These are phyloP conservation scores for Hylodesmum podocarpum DNA, from an alignment of 306 rosid genomes.

Conservation along the genomic window DNA sequence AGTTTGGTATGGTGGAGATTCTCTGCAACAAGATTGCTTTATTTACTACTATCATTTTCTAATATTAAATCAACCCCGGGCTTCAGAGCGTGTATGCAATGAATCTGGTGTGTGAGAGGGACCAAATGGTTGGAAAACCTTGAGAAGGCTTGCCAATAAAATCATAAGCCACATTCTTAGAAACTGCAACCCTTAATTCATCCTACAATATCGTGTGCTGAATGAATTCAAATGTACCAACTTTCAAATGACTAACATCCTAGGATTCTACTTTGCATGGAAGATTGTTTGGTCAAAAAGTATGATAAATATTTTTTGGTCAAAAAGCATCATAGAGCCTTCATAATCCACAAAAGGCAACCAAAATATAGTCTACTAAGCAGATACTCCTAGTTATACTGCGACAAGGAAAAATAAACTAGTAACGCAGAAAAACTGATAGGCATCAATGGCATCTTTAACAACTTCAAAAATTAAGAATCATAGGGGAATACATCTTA, in stretches of 20 bases:
- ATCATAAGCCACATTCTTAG: neutral
- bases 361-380: neutral
- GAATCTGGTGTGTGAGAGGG: neutral
- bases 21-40: neutral
- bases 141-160: neutral
- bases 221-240: neutral
- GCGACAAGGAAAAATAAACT: neutral
- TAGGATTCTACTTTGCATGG: neutral
- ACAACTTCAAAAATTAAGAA: neutral
- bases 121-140: neutral
- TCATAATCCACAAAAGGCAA: neutral
- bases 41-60: neutral
- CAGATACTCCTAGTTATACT: neutral
- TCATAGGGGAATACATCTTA: neutral
- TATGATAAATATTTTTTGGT: neutral
- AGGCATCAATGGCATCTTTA: neutral
- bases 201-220: neutral
- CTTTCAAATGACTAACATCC: neutral
- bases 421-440: neutral
- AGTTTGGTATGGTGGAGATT: neutral
- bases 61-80: neutral
- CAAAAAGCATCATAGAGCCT: neutral
- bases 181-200: neutral
- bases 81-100: neutral
- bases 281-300: neutral